Evolutionary conservation across 2,329 filamentous ascomycete species (phyloP).

Genomic region (Alternaria postmessia): DNA sequence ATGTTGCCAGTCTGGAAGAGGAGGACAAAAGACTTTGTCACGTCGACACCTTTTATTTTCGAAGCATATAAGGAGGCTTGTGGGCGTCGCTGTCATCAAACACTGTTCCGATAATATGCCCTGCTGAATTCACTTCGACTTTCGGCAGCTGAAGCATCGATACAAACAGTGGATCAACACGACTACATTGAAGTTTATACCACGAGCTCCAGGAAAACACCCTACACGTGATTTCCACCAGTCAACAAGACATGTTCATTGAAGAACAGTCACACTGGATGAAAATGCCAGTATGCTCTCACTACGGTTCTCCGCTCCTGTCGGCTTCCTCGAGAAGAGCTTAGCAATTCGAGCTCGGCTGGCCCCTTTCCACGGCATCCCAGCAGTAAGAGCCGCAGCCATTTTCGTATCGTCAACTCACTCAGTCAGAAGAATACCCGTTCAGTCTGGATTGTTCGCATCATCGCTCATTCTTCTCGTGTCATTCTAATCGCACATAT

Average conservation of each 20-base stretch:
- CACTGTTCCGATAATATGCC: background rate
- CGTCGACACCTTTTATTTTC: background rate
- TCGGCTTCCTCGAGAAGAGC: background rate
- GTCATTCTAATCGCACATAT: background rate
- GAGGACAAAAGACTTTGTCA: background rate
- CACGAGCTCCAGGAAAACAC: background rate
- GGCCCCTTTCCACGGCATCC: background rate
- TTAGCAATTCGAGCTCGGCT: background rate
- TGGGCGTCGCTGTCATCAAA: background rate
- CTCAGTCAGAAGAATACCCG: background rate
- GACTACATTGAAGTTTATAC: background rate
- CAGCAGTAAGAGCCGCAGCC: background rate
- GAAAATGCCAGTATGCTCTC: background rate
- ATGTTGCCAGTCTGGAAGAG: background rate
- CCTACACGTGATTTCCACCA: background rate
- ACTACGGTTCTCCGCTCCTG: background rate
- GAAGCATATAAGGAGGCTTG: background rate
- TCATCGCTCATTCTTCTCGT: background rate
- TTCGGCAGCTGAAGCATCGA: background rate
- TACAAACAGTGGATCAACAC: background rate
- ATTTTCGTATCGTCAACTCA: background rate
- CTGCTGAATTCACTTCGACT: background rate
- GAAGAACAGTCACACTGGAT: background rate
- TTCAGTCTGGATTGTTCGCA: background rate
- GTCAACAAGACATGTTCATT: background rate